These are phyloP conservation scores for Penicillium nordicum DNA, from an alignment of 2,329 filamentous ascomycete species.

Conservation along the genomic window DNA sequence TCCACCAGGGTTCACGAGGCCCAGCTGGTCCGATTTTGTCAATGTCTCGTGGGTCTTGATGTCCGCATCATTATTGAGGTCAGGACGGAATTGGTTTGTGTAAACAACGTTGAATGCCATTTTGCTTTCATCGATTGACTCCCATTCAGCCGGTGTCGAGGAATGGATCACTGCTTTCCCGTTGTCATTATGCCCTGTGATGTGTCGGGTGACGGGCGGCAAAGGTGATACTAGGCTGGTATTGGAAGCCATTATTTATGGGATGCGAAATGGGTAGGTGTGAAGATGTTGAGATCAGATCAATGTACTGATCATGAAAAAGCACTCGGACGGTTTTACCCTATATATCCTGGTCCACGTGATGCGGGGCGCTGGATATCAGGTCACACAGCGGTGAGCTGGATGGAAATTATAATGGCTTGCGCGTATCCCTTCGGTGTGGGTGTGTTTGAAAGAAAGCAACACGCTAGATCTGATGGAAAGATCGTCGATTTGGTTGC, in stretches of 20 bases:
- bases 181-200: slow-evolving; percentile 37
- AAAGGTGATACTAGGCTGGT: slow-evolving; percentile 28
- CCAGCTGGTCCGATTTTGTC: slow-evolving; percentile 26
- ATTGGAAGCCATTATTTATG: slow-evolving; percentile 17
- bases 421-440: background rate
- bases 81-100: slow-evolving; percentile 36
- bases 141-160: slow-evolving; percentile 29
- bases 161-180: slow-evolving; percentile 40
- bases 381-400: background rate
- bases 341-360: background rate
- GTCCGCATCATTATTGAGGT: slow-evolving; percentile 38
- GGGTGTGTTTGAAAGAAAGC: background rate
- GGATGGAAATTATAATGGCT: background rate
- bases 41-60: slow-evolving; percentile 32
- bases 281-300: background rate
- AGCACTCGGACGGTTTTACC: background rate
- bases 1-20: slow-evolving; percentile 40
- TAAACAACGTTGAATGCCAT: slow-evolving; percentile 43
- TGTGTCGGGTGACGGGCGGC: slow-evolving; percentile 29
- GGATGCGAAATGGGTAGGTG: background rate
- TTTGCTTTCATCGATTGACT: slow-evolving; percentile 23
- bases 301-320: too few relatives aligned
- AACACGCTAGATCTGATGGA: background rate
- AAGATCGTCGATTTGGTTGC: background rate
- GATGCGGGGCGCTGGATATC: background rate